phyloP scores from a whole-genome alignment of 805 yeast species.

The Nakazawaea sp. region DNA sequence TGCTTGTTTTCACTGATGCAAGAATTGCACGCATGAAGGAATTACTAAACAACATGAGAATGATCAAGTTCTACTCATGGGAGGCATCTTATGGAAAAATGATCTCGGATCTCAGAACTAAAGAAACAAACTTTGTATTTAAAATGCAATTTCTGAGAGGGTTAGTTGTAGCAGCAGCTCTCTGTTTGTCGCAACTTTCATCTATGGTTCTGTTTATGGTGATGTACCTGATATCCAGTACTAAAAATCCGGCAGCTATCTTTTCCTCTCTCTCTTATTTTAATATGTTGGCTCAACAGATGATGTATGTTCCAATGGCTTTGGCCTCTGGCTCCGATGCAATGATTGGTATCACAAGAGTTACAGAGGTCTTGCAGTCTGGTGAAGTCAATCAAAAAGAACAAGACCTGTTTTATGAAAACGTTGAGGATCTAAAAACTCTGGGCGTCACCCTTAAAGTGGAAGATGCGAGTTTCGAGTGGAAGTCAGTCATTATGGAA shows the following conservation, averaged over 20 bases:
- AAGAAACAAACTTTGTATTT: conserved; percentile 58
- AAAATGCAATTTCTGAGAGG: conserved; percentile 62
- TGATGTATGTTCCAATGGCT: conserved; percentile 66
- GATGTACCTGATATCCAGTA: conserved; percentile 21
- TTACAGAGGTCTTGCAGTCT: conserved; percentile 44
- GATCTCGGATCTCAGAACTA: conserved; percentile 46
- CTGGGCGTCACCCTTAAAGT: conserved; percentile 39
- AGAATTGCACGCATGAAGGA: conserved; percentile 77
- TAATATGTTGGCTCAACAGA: conserved; percentile 52
- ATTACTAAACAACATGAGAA: conserved; percentile 67
- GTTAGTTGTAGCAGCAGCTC: conserved; percentile 54
- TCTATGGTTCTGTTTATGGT: conserved; percentile 53
- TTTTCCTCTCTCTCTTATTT: conserved; percentile 69
- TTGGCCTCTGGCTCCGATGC: conserved; percentile 66
- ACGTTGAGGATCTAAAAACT: conserved; percentile 13
- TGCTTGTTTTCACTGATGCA: conserved; percentile 61
- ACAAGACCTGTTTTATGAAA: conserved; percentile 17
- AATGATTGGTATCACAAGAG: conserved; percentile 48
- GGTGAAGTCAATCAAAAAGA: conserved; percentile 34
- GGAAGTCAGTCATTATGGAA: too few species aligned
- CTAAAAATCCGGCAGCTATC: conserved; percentile 49
- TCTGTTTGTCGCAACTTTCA: conserved; percentile 62
- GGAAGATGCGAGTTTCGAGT: conserved; percentile 50
- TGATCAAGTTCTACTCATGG: conserved; percentile 89
- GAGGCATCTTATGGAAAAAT: conserved; percentile 66